Evolutionary conservation across 2,329 filamentous ascomycete species (phyloP).

Genomic region (Chaetomium olivaceum): DNA sequence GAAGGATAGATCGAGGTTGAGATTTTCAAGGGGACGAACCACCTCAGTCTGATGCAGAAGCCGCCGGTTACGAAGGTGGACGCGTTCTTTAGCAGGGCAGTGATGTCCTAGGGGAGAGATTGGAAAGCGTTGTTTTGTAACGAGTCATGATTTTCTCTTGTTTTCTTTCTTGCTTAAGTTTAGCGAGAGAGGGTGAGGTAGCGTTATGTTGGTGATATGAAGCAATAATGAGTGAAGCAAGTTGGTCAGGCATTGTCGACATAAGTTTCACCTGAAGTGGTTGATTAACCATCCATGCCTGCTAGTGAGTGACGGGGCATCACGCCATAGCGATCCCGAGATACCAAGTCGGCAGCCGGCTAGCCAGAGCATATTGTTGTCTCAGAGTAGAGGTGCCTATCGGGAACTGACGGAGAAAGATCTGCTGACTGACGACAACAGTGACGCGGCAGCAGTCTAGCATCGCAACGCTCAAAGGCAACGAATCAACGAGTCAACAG

Average conservation of each 20-base stretch:
- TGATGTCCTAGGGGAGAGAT: neutral
- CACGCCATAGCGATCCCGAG: neutral
- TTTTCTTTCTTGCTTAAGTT: neutral
- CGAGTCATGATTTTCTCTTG: neutral
- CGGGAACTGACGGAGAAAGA: neutral
- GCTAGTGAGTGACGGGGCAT: neutral
- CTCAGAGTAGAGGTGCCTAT: neutral
- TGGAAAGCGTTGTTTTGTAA: neutral
- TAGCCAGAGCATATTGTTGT: neutral
- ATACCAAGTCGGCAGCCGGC: neutral
- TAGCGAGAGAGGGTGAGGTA: neutral
- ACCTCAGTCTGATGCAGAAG: slow-evolving; percentile 1
- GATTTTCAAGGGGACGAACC: neutral
- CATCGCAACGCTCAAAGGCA: neutral
- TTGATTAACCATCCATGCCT: neutral
- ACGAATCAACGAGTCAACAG: neutral
- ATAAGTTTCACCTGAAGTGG: neutral
- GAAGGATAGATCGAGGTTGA: neutral
- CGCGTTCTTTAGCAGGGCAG: neutral
- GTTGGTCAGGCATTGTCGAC: neutral
- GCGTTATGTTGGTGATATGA: neutral
- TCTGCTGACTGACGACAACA: slow-evolving; percentile 15
- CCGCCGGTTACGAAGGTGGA: neutral
- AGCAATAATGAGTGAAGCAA: neutral
- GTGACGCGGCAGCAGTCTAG: slow-evolving; percentile 21